phyloP scores from a whole-genome alignment of 192 early-diverging fungal genomes.

The Entomortierella parvispora region DNA sequence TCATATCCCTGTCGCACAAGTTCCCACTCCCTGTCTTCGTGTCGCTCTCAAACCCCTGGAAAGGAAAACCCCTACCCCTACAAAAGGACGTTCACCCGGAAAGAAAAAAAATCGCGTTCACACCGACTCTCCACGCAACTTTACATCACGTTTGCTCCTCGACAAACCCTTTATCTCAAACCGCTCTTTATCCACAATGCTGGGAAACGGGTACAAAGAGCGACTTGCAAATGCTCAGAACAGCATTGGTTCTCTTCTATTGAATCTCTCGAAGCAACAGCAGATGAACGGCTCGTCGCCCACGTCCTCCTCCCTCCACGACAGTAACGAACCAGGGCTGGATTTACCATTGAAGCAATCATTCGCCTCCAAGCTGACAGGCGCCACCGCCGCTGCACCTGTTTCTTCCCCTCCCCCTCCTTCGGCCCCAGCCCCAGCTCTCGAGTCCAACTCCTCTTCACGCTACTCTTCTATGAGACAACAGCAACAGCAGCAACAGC shows the following conservation, averaged over 20 bases:
- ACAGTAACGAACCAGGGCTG: slow-evolving; percentile 17
- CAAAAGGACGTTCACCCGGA: too few relatives aligned
- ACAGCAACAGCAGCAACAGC: not conserved
- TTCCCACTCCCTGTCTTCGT: not conserved
- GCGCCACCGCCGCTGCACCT: not conserved
- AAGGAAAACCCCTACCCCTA: too few relatives aligned
- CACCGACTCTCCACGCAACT: too few relatives aligned
- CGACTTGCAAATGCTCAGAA: slow-evolving; percentile 33
- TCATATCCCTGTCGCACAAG: not conserved
- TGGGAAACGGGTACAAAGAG: slow-evolving; percentile 50
- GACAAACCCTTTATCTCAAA: not conserved
- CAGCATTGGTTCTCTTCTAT: slow-evolving; percentile 28
- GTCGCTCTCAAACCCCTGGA: not conserved
- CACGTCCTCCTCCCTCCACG: not conserved
- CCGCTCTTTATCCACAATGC: slow-evolving; percentile 14
- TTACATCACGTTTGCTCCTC: not conserved
- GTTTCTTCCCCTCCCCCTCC: not conserved
- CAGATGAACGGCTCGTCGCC: not conserved
- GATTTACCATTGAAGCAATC: slow-evolving; percentile 16
- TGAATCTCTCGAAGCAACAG: slow-evolving; percentile 35
- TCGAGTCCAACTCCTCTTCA: slow-evolving; percentile 45
- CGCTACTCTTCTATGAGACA: slow-evolving; percentile 5
- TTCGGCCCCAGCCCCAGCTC: slow-evolving; percentile 13
- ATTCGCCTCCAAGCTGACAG: slow-evolving; percentile 8
- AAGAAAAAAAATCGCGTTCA: too few relatives aligned